Conservation (phyloP, 1,284 basidiomycete species). For the Cerrena zonata region DNA sequence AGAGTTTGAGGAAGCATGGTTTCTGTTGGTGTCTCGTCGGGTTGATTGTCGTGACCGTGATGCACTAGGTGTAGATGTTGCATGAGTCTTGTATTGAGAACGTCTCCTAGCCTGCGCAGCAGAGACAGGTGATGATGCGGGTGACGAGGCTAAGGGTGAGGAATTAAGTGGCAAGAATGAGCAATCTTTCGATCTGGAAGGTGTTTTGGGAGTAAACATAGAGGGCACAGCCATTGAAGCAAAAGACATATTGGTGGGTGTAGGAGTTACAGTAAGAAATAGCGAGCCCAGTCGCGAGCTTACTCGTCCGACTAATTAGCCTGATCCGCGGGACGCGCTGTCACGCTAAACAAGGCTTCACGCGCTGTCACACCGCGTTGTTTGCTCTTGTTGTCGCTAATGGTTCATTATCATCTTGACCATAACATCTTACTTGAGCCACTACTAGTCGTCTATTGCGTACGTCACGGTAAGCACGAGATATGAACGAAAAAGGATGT, state of each 20-base stretch:
- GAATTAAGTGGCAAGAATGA: conserved; percentile 13
- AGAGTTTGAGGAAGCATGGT: not conserved
- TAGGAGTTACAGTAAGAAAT: not conserved
- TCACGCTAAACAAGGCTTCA: conserved; percentile 2
- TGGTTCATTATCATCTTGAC: too few species aligned
- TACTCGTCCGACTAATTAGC: too few species aligned
- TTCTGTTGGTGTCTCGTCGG: not conserved
- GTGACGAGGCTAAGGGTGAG: conserved; percentile 24
- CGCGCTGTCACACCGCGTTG: conserved; percentile 10
- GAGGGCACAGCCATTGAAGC: conserved; percentile 1
- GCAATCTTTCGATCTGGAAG: conserved; percentile 3
- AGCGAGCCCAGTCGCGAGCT: not conserved
- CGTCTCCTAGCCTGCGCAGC: conserved; percentile 21
- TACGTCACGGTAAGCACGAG: too few species aligned
- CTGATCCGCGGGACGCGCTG: too few species aligned
- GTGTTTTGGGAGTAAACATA: conserved; percentile 12
- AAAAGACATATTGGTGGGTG: not conserved
- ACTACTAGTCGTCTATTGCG: too few species aligned
- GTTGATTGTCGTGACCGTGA: conserved; percentile 1
- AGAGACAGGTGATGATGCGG: conserved; percentile 19
- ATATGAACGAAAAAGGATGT: too few species aligned
- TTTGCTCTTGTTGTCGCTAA: conserved; percentile 9
- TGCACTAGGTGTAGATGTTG: conserved; percentile 14
- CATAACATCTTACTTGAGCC: too few species aligned
- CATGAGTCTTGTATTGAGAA: conserved; percentile 21